Base-by-base conservation (phyloP, 108 stramenopile species). In the Fragilaria radians region DNA sequence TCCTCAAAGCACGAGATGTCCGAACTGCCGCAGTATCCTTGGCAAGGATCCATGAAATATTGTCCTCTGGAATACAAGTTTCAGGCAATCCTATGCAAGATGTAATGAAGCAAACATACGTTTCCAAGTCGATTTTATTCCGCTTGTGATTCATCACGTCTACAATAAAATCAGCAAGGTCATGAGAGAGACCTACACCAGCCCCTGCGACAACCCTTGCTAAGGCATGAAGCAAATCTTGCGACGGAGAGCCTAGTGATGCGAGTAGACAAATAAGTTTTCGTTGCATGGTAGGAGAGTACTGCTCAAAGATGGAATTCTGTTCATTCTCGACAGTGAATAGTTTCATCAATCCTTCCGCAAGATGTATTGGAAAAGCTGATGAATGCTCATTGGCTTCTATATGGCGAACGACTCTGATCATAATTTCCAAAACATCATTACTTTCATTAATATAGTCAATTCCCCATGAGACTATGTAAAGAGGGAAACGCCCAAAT, bases 41-140 rank as follows among this genome's bases (percentile, higher is more conserved):
- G 7, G 14, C 14, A 42, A 7, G 14, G 14, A 42, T 42, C 36
- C 36, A 42, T 14, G 36, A 42, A 42, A 7, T 14, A 11, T 14
- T 14, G 11, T 42, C 14, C 14, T 42, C 36, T 14, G 36, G 36
- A 14, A 14, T 42, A 14, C 11, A 42, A 7, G 7, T 42, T 42
- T 42, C 14, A 7, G 36, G 36, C 11, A 42, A 7, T 11, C 61
- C 73, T 50, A 66, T 60, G 57, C 72, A 66, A 32, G 66, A 51
- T 17, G 84, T 57, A 23, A 89, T 34, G 58, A 89, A 86, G 28
- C 62, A 45, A 3, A 89, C 57, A 57, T 74, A 89, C 19, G 46
- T 33, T 54, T 78, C 67, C 78, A 89, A 73, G 0, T 66, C 55
- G 57, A 89, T 68, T 5, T 73, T 71, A 62, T 68, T 86, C 46